Evolutionary conservation across 768 basidiomycete genomes (phyloP).

Genomic region (Leccinum disarticulatum): DNA sequence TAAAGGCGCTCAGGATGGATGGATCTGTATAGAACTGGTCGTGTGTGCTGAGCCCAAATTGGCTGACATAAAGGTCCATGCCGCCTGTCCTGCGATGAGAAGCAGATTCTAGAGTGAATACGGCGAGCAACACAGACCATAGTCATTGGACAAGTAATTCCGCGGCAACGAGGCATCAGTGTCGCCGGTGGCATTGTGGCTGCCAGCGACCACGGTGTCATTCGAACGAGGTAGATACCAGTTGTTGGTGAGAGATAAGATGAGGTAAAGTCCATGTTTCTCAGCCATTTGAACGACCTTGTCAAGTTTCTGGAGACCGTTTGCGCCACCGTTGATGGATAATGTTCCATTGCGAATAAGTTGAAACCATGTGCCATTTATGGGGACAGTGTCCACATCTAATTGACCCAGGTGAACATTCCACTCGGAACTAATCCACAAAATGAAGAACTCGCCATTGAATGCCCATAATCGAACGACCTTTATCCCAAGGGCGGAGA

Average conservation of each 20-base stretch:
- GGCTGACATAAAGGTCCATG: slow-evolving; percentile 64
- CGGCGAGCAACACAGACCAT: slow-evolving; percentile 40
- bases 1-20: slow-evolving; percentile 49
- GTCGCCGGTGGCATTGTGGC: slow-evolving; percentile 27
- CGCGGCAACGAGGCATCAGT: slow-evolving; percentile 46
- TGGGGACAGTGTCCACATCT: slow-evolving; percentile 55
- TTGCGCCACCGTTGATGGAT: slow-evolving; percentile 57
- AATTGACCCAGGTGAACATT: slow-evolving; percentile 9
- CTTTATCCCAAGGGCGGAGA: slow-evolving; percentile 53
- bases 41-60: slow-evolving; percentile 43
- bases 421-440: background rate
- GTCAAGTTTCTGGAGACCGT: slow-evolving; percentile 64
- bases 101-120: background rate
- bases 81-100: slow-evolving; percentile 43
- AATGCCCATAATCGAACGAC: slow-evolving; percentile 73
- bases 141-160: slow-evolving; percentile 61
- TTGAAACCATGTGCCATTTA: slow-evolving; percentile 65
- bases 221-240: slow-evolving; percentile 49
- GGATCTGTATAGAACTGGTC: slow-evolving; percentile 60
- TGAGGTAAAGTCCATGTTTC: slow-evolving; percentile 50
- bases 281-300: slow-evolving; percentile 54
- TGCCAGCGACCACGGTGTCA: slow-evolving; percentile 8
- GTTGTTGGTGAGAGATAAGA: slow-evolving; percentile 61
- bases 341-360: slow-evolving; percentile 53
- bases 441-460: slow-evolving; percentile 45